Evolutionary conservation across 257 asterid species (phyloP), one percentile per base, ranked within the genome.

Genomic region (Jacaranda mimosifolia): DNA sequence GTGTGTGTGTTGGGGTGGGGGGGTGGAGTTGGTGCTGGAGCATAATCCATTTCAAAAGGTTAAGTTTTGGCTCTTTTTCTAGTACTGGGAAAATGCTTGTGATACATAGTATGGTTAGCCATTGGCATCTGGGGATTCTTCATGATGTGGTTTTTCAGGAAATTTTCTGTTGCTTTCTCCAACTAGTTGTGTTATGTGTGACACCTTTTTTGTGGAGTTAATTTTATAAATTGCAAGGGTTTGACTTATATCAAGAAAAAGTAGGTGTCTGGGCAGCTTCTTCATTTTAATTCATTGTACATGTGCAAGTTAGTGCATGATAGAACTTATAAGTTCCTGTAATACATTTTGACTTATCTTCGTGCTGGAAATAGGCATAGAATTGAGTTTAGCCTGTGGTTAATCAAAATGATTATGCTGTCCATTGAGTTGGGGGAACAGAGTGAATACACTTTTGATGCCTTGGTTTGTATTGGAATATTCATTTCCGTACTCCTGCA

Each of bases 381-480:
- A 55, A 14, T 63, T 43, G 49, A 19, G 42, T 39, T 51, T 57
- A 8, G 57, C 60, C 21, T 42, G 39, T 59, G 39, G 48, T 51
- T 70, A 52, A 55, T 32, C 43, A 15, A 42, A 18, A 63, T 52
- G 42, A 51, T 39, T 49, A 59, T 67, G 39, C 19, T 57, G 52
- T 63, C 78, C 68, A 79, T 56, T 55, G 32, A 14, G 51, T 13
- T 42, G 73, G 66, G 32, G 39, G 8, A 59, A 72, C 62, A 55
- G 72, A 55, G 19, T 53, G 56, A 53, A 26, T 18, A 17, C 38
- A 60, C 19, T 19, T 36, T 58, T 58, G 75, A 66, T 46, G 68
- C 62, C 68, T 21, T 42, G 38, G 68, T 57, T 73, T 52, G 49
- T 74, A 5, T 11, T 49, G 49, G 49, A 42, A 5, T 35, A 49